Evolutionary conservation across 176 grass and related monocot genomes (phyloP).

Genomic region (Avena sativa): DNA sequence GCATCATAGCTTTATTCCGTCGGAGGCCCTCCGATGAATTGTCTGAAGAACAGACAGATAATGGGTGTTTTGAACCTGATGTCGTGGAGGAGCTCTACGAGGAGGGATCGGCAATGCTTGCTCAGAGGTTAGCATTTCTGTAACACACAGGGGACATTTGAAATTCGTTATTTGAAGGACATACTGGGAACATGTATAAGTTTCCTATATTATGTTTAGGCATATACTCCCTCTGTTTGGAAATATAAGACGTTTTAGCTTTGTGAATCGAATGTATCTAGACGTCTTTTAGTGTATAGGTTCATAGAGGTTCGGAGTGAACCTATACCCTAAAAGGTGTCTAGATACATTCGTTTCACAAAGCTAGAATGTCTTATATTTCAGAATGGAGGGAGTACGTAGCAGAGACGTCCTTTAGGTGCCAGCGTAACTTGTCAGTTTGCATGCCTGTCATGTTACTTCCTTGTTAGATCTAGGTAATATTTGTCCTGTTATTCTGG

Average conservation of each 20-base stretch:
- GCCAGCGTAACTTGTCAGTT: background rate
- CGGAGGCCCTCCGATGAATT: conserved; percentile 76
- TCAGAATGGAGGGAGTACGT: background rate
- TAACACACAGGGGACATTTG: background rate
- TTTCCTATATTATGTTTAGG: conserved; percentile 26
- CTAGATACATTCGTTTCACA: too few species aligned
- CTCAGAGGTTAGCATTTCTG: conserved; percentile 61
- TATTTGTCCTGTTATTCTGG: conserved; percentile 6
- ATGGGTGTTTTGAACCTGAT: conserved; percentile 76
- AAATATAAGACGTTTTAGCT: too few species aligned
- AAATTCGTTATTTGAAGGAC: conserved; percentile 17
- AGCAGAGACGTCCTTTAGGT: conserved; percentile 13
- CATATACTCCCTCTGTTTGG: background rate
- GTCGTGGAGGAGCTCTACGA: conserved; percentile 84
- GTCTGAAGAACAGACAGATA: conserved; percentile 65
- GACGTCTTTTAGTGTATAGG: too few species aligned
- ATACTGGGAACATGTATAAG: conserved; percentile 19
- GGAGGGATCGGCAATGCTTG: conserved; percentile 69
- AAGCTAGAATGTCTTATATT: too few species aligned
- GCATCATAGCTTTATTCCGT: conserved; percentile 78
- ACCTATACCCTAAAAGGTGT: too few species aligned
- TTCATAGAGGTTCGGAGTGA: too few species aligned
- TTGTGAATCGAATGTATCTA: too few species aligned
- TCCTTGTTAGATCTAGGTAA: conserved; percentile 27
- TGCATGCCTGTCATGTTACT: background rate